Conservation (phyloP, 2,329 filamentous ascomycete genomes). For the Mycosphaerelloides madeirae region DNA sequence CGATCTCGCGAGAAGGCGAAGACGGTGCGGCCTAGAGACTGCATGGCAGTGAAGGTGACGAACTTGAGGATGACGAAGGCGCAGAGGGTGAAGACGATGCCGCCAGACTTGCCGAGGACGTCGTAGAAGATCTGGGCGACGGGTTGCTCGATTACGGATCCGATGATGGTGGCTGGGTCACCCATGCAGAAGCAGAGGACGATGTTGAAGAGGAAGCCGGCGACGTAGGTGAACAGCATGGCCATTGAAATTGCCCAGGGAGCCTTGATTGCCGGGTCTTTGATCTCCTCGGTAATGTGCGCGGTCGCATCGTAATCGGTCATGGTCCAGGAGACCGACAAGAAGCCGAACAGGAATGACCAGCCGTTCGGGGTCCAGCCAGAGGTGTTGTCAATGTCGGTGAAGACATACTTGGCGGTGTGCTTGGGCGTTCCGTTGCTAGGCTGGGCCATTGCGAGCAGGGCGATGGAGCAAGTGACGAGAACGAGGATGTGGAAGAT, state of each 20-base stretch:
- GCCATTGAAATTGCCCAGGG: conserved; percentile 55
- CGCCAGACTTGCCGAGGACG: conserved; percentile 50
- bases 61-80: conserved; percentile 53
- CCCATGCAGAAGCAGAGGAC: conserved; percentile 56
- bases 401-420: conserved; percentile 51
- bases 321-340: conserved; percentile 59
- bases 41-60: conserved; percentile 55
- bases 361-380: conserved; percentile 54
- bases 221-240: conserved; percentile 53
- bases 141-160: conserved; percentile 47
- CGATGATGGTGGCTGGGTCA: conserved; percentile 44
- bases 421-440: conserved; percentile 44
- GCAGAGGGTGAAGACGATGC: conserved; percentile 53
- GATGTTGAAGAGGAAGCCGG: conserved; percentile 55
- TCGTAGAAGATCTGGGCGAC: conserved; percentile 57
- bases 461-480: conserved; percentile 48
- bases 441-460: conserved; percentile 44
- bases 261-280: conserved; percentile 48
- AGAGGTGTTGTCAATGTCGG: conserved; percentile 47
- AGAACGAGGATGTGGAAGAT: conserved; percentile 53
- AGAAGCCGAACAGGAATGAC: conserved; percentile 57
- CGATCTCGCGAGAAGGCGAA: conserved; percentile 54
- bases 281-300: conserved; percentile 50
- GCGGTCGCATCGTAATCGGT: conserved; percentile 50
- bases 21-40: conserved; percentile 50